Evolutionary conservation across 1,284 basidiomycete genomes (phyloP).

Genomic region (Trametes versicolor): DNA sequence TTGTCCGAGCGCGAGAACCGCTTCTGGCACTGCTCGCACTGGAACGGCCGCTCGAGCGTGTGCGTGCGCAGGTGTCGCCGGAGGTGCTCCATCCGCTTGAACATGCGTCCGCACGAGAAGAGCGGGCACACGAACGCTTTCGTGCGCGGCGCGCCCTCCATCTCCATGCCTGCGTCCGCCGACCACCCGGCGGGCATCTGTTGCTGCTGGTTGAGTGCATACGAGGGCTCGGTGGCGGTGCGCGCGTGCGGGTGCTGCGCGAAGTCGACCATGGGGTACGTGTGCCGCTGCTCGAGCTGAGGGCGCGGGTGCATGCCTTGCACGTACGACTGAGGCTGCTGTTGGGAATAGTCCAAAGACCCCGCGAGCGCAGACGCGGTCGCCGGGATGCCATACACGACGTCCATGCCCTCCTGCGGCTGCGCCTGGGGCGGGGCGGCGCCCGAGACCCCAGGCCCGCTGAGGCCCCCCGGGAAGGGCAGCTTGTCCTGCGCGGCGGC

Average conservation of each 20-base stretch:
- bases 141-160: constrained; percentile 45
- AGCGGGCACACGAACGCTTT: constrained; percentile 84
- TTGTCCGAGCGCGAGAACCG: constrained; percentile 89
- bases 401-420: constrained; percentile 20
- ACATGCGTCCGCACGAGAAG: constrained; percentile 81
- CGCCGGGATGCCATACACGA: constrained; percentile 10
- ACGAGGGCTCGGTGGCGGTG: constrained; percentile 36
- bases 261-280: constrained; percentile 35
- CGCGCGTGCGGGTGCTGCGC: constrained; percentile 27
- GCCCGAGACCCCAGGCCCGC: constrained; percentile 32
- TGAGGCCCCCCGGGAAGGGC: constrained; percentile 27
- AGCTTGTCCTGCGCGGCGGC: constrained; percentile 13
- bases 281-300: constrained; percentile 39
- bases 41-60: constrained; percentile 86
- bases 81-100: constrained; percentile 91
- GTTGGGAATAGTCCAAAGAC: constrained; percentile 18
- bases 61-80: constrained; percentile 91
- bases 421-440: neutral
- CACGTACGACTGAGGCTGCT: constrained; percentile 2
- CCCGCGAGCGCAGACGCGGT: constrained; percentile 9
- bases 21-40: constrained; percentile 78
- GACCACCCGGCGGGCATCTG: constrained; percentile 18
- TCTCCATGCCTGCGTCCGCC: constrained; percentile 18
- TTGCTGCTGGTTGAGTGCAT: constrained; percentile 11
- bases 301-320: constrained; percentile 26